Evolutionary conservation across 2,329 filamentous ascomycete genomes (phyloP), one percentile per base, ranked within the genome.

Genomic region (Diaporthe citriasiana): DNA sequence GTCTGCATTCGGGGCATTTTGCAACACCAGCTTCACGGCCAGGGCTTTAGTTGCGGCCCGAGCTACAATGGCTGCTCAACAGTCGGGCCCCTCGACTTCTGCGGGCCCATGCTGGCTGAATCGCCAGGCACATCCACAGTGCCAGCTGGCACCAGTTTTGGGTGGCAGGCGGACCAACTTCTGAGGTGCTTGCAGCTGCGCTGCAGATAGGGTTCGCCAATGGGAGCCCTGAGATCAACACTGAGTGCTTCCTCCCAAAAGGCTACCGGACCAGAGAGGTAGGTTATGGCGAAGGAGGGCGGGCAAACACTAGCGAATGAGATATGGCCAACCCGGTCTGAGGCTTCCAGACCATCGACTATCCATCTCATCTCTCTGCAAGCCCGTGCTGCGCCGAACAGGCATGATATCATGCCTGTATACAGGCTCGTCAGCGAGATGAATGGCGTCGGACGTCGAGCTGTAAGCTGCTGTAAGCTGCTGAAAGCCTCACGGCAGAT

Each of bases 161-260:
- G 72, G 65, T 74, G 55, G 60, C 60, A 69, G 63, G 55, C 57
- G 72, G 60, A 25, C 25, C 73, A 74, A 30, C 53, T 55, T 25
- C 47, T 68, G 65, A 63, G 73, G 65, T 74, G 70, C 73, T 69
- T 73, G 73, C 73, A 74, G 73, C 27, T 42, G 30, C 70, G 53
- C 30, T 65, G 73, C 73, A 73, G 56, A 59, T 66, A 53, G 47
- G 60, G 66, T 57, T 33, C 51, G 65, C 73, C 73, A 75, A 75
- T 75, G 56, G 35, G 35, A 71, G 66, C 25, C 30, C 42, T 7
- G n/a, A 40, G 42, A 50, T 50, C 8, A 51, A 59, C 50, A 38
- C 59, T 50, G 45, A 27, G 35, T 47, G 30, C 50, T 71, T 30
- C 45, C 45, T 40, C 59, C 30, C 63, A 38, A 66, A 66, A 66